Percentiles rank a stretch among this genome's conserved stretches.
Evolutionary conservation across 2,329 filamentous ascomycete species (phyloP).

Genomic region (Penicillium psychrosexuale): DNA sequence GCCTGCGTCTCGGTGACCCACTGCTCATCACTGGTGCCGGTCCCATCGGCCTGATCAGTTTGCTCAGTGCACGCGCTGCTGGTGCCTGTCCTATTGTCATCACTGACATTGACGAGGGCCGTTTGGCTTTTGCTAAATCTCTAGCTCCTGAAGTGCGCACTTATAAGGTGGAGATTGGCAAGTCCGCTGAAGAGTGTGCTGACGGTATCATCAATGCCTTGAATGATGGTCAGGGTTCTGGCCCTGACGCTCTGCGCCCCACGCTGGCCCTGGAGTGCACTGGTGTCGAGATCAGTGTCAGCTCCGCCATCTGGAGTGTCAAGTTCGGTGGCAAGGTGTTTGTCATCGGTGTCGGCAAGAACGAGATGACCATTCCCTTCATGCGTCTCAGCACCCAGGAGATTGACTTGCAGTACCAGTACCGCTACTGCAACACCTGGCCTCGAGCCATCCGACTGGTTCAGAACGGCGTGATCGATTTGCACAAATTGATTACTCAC

Average conservation of each 20-base stretch:
- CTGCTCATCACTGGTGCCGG: slow-evolving; percentile 89
- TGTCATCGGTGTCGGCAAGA: slow-evolving; percentile 91
- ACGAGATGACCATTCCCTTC: slow-evolving; percentile 93
- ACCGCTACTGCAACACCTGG: slow-evolving; percentile 95
- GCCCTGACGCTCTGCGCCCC: slow-evolving; percentile 65
- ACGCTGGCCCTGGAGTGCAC: slow-evolving; percentile 87
- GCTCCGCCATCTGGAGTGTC: slow-evolving; percentile 79
- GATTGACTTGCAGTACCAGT: slow-evolving; percentile 94
- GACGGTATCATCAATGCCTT: slow-evolving; percentile 66
- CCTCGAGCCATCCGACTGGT: slow-evolving; percentile 86
- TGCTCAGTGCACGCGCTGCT: slow-evolving; percentile 79
- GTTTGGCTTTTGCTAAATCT: slow-evolving; percentile 79
- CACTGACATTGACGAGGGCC: slow-evolving; percentile 87
- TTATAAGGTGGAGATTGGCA: slow-evolving; percentile 52
- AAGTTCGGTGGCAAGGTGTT: slow-evolving; percentile 98
- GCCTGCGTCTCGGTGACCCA: slow-evolving; percentile 77
- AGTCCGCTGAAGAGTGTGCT: slow-evolving; percentile 66
- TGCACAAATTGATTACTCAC: slow-evolving; percentile 83
- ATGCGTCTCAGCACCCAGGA: slow-evolving; percentile 89
- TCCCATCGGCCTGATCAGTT: slow-evolving; percentile 85
- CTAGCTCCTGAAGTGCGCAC: slow-evolving; percentile 76
- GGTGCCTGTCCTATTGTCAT: slow-evolving; percentile 89
- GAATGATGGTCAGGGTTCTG: slow-evolving; percentile 46
- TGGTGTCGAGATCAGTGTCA: slow-evolving; percentile 85
- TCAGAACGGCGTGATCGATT: slow-evolving; percentile 76